Percentiles rank a stretch among this genome's conserved stretches.
These are phyloP conservation scores for Pseudogymnoascus sp. DNA, from an alignment of 2,329 filamentous ascomycete genomes.

Conservation along the genomic window DNA sequence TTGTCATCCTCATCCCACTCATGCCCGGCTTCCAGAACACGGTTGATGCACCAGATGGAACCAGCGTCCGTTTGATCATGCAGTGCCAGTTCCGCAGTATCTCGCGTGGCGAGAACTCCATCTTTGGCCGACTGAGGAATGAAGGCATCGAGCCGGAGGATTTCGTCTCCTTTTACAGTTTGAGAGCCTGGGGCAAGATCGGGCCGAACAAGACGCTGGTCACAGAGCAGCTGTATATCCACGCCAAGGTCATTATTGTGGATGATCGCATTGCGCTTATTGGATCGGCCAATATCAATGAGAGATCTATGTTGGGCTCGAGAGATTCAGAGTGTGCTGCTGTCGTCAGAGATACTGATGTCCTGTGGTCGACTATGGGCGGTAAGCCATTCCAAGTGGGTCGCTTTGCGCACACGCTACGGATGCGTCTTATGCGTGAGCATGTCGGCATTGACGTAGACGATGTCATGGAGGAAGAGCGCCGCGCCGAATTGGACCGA, in stretches of 20 bases:
- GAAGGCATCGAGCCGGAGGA: constrained; percentile 85
- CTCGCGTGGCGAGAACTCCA: constrained; percentile 82
- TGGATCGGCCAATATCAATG: constrained; percentile 97
- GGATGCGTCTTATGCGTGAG: constrained; percentile 90
- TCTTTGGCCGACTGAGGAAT: constrained; percentile 76
- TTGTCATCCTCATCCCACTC: constrained; percentile 81
- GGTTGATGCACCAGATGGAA: constrained; percentile 87
- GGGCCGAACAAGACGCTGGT: constrained; percentile 73
- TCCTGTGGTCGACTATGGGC: constrained; percentile 87
- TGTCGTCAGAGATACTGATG: constrained; percentile 84
- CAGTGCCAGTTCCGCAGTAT: constrained; percentile 96
- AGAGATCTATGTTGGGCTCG: constrained; percentile 86
- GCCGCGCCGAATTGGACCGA: constrained; percentile 56
- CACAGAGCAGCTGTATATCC: constrained; percentile 96
- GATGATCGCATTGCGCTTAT: constrained; percentile 92
- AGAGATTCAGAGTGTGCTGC: constrained; percentile 89
- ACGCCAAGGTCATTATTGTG: constrained; percentile 93
- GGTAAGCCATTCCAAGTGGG: constrained; percentile 84
- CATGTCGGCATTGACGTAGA: constrained; percentile 95
- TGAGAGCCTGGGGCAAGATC: constrained; percentile 88
- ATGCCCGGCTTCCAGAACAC: constrained; percentile 99
- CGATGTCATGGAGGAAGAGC: constrained; percentile 73
- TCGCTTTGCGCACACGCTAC: constrained; percentile 84
- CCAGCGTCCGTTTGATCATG: constrained; percentile 90
- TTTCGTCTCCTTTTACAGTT: constrained; percentile 89